Evolutionary conservation across 352 stramenopile genomes (phyloP).

Genomic region (Phytopythium montanum): DNA sequence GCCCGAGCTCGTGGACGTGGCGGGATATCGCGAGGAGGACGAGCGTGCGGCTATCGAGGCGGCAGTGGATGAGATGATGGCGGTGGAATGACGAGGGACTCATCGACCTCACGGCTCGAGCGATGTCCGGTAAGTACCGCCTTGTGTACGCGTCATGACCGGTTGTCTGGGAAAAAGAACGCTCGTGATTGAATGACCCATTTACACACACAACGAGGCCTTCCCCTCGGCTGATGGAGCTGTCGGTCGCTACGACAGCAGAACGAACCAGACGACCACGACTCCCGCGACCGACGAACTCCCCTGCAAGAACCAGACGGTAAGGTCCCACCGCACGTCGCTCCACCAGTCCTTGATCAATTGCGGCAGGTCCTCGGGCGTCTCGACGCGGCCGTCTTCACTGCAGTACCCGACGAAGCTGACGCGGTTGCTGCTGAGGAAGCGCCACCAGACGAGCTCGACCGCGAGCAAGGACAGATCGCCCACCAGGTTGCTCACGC

Average conservation of each 20-base stretch:
- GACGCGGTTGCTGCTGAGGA: conserved; percentile 45
- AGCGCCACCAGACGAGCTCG: conserved; percentile 54
- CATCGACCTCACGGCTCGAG: neutral
- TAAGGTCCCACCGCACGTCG: conserved; percentile 39
- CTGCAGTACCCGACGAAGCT: conserved; percentile 54
- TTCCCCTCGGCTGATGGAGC: neutral
- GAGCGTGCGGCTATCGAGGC: neutral
- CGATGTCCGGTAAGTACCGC: neutral
- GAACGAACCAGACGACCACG: conserved; percentile 1
- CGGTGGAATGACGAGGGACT: neutral
- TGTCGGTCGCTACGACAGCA: neutral
- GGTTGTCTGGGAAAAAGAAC: neutral
- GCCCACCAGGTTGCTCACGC: conserved; percentile 37
- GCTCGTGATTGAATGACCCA: neutral
- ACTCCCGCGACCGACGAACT: neutral
- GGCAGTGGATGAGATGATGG: neutral
- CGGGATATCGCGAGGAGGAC: neutral
- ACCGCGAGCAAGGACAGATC: conserved; percentile 43
- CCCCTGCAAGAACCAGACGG: conserved; percentile 18
- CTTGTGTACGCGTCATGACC: neutral
- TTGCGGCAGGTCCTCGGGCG: conserved; percentile 22
- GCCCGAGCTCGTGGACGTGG: neutral
- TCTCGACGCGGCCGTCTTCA: conserved; percentile 40
- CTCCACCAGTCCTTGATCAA: conserved; percentile 36
- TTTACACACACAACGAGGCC: neutral